Evolutionary conservation across 768 basidiomycete genomes (phyloP), one percentile per base, ranked within the genome.

Genomic region (Xerocomellus chrysenteron): DNA sequence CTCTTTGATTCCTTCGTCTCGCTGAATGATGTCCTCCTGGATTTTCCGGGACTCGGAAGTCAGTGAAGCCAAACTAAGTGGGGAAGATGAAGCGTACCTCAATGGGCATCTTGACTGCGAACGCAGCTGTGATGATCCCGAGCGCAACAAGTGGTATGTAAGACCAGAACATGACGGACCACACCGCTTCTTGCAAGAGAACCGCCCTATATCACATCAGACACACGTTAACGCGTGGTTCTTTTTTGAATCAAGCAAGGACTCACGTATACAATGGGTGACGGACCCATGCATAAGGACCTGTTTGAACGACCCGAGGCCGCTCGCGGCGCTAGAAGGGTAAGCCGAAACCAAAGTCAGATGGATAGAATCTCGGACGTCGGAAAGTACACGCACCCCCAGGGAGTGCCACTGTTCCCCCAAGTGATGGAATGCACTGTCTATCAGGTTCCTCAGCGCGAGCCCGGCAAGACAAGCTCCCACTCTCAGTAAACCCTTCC

Each of bases 231-330:
- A 37, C 4, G 14, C 2, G 8, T 8, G 4, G 12, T 48, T 24
- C 26, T 30, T 55, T 49, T 39, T 11, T n/a, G 19, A n/a, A 19
- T 3, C 35, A 3, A 36, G 21, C 6, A 30, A 35, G 1, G 16
- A 50, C 62, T 42, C 47, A 71, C 68, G 37, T 49, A 43, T 70
- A 71, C 32, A 69, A 28, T 1, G 68, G 69, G 55, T 74, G 72
- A 43, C 72, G 73, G 28, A 72, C 66, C 50, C 64, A 60, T 16
- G 61, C 58, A 46, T 71, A 72, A 21, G 21, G 21, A 21, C 21
- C 21, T 21, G 21, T 21, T 2, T 21, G 21, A 21, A 21, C 21
- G 2, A 74, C 39, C 26, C 58, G 61, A 19, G 64, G 52, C 39
- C 65, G 67, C 41, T 73, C 72, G 19, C 69, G 55, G 35, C 57